phyloP scores from a whole-genome alignment of 805 yeast genomes.

The Kuraishia piskuri region DNA sequence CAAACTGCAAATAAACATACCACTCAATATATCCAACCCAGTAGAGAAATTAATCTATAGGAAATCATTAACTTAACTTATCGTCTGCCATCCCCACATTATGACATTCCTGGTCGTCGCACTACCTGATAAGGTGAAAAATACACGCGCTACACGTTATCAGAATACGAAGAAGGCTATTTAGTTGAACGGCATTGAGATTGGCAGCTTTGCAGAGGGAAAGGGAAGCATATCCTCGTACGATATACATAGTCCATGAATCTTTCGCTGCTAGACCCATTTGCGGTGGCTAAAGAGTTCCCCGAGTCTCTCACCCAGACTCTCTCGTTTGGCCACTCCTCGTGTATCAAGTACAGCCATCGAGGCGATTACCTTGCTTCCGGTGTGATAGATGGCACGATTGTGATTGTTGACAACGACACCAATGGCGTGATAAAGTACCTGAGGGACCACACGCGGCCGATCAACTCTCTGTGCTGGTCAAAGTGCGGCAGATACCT shows the following conservation, averaged over 20 bases:
- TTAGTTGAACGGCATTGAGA: neutral
- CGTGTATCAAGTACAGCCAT: slow-evolving; percentile 57
- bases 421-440: slow-evolving; percentile 51
- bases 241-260: slow-evolving; percentile 40
- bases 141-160: neutral
- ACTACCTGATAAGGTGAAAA: neutral
- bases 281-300: slow-evolving; percentile 82
- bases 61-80: neutral
- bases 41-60: too few species aligned
- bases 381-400: slow-evolving; percentile 67
- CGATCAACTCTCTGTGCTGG: slow-evolving; percentile 74
- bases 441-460: slow-evolving; percentile 57
- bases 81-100: neutral
- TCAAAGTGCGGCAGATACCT: slow-evolving; percentile 61
- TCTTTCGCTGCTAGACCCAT: slow-evolving; percentile 78
- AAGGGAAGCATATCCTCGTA: neutral
- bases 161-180: too few species aligned
- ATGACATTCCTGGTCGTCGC: neutral
- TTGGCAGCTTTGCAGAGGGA: neutral
- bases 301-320: slow-evolving; percentile 80
- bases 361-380: slow-evolving; percentile 84
- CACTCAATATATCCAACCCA: too few species aligned
- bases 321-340: slow-evolving; percentile 56
- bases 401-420: slow-evolving; percentile 66
- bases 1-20: too few species aligned